Conservation (phyloP, 352 stramenopile genomes). For the Pythium pyrilobum region DNA sequence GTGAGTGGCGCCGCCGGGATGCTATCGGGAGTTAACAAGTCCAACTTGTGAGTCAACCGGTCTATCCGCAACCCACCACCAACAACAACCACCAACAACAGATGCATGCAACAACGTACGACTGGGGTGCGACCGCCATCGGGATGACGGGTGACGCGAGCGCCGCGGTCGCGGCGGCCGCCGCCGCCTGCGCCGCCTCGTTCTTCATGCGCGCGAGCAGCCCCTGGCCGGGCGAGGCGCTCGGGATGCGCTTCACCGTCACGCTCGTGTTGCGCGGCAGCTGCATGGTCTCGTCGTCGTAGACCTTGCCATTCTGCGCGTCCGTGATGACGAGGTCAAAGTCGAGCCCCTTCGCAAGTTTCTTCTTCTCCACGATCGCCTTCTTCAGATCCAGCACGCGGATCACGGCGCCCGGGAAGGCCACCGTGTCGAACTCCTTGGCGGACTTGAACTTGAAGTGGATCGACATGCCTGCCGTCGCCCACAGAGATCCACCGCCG, state of each 20-base stretch:
- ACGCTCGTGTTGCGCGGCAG: constrained; percentile 89
- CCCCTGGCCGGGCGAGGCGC: constrained; percentile 62
- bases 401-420: constrained; percentile 81
- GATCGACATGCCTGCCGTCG: constrained; percentile 63
- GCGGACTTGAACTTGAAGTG: constrained; percentile 91
- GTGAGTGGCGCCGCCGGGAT: constrained; percentile 16
- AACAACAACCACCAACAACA: not conserved
- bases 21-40: no score
- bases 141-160: constrained; percentile 35
- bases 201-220: constrained; percentile 83
- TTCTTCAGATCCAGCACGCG: constrained; percentile 90
- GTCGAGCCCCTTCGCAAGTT: constrained; percentile 88
- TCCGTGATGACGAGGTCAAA: constrained; percentile 92
- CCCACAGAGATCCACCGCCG: not conserved
- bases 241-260: constrained; percentile 89
- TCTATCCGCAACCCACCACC: no score
- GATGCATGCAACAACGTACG: constrained; percentile 31
- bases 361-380: constrained; percentile 92
- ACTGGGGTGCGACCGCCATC: constrained; percentile 23
- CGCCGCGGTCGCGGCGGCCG: constrained; percentile 36
- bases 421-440: constrained; percentile 88
- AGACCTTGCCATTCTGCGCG: constrained; percentile 89
- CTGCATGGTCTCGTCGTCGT: constrained; percentile 88
- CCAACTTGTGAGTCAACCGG: no score
- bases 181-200: constrained; percentile 59